A percentile compares a stretch with the other conserved stretches of the same genome.
phyloP scores from a whole-genome alignment of 2,329 filamentous ascomycete genomes.

The Cadophora malorum region DNA sequence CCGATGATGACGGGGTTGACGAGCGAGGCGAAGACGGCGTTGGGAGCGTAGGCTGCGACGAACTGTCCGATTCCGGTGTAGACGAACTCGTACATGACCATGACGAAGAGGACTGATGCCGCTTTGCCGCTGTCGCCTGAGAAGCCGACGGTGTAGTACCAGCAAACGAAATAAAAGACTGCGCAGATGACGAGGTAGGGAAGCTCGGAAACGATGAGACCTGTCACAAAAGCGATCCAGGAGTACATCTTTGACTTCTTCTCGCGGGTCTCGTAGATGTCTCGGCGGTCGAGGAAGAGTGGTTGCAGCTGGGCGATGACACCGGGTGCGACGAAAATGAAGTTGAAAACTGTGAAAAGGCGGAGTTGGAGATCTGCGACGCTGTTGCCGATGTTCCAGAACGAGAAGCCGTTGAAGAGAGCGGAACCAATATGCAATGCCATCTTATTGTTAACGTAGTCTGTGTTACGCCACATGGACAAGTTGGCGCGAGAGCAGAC shows the following conservation, averaged over 20 bases:
- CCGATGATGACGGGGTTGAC: conserved; percentile 52
- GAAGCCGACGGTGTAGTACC: conserved; percentile 66
- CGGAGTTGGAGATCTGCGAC: conserved; percentile 59
- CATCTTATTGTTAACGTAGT: conserved; percentile 57
- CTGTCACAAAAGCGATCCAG: conserved; percentile 64
- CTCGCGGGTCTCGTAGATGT: conserved; percentile 64
- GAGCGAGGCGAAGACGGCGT: conserved; percentile 63
- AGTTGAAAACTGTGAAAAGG: conserved; percentile 67
- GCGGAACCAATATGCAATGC: conserved; percentile 59
- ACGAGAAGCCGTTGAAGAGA: conserved; percentile 67
- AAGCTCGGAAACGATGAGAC: conserved; percentile 55
- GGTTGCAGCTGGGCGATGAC: conserved; percentile 65
- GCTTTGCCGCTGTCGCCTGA: conserved; percentile 52
- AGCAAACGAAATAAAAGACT: conserved; percentile 56
- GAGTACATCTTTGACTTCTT: conserved; percentile 67
- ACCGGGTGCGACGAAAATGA: conserved; percentile 66
- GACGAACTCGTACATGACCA: conserved; percentile 65
- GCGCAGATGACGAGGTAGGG: conserved; percentile 54
- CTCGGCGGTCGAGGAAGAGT: conserved; percentile 61
- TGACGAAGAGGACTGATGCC: conserved; percentile 59
- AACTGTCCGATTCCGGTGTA: conserved; percentile 68
- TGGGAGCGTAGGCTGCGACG: conserved; percentile 67
- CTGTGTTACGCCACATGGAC: conserved; percentile 69
- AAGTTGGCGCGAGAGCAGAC: conserved; percentile 45
- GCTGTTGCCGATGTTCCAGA: conserved; percentile 63